A percentile compares a stretch with the other conserved stretches of the same genome.
Evolutionary conservation across 805 yeast species (phyloP).

Genomic region (Saturnispora bothae): DNA sequence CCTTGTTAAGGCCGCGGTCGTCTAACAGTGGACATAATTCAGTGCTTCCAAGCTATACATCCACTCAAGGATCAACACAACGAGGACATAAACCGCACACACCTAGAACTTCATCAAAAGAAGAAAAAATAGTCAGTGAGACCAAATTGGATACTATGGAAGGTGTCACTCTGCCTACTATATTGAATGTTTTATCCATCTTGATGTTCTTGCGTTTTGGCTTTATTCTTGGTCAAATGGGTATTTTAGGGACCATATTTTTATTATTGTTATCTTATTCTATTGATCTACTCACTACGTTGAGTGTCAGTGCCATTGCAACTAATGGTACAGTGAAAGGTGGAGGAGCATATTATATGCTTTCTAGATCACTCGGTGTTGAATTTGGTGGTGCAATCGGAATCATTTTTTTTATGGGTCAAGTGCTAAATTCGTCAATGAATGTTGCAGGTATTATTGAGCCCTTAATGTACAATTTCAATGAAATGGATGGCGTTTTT

Average conservation of each 20-base stretch:
- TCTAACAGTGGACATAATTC: no score
- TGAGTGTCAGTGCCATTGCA: constrained; percentile 90
- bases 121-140: background rate
- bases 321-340: constrained; percentile 97
- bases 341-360: constrained; percentile 98
- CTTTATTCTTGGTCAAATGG: constrained; percentile 90
- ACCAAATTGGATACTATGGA: constrained; percentile 69
- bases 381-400: constrained; percentile 99
- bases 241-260: constrained; percentile 65
- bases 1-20: no score
- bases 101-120: no score
- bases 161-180: constrained; percentile 91
- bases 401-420: constrained; percentile 87
- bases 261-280: constrained; percentile 63
- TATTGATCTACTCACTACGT: constrained; percentile 74
- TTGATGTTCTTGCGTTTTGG: constrained; percentile 94
- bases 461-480: constrained; percentile 77
- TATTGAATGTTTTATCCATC: constrained; percentile 85
- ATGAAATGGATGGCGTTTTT: constrained; percentile 46
- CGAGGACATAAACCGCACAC: no score
- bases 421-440: constrained; percentile 80
- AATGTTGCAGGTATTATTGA: constrained; percentile 94
- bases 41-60: no score
- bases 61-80: no score
- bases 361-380: constrained; percentile 88